Evolutionary conservation across 768 basidiomycete genomes (phyloP).

Genomic region (Mycena vitilis): DNA sequence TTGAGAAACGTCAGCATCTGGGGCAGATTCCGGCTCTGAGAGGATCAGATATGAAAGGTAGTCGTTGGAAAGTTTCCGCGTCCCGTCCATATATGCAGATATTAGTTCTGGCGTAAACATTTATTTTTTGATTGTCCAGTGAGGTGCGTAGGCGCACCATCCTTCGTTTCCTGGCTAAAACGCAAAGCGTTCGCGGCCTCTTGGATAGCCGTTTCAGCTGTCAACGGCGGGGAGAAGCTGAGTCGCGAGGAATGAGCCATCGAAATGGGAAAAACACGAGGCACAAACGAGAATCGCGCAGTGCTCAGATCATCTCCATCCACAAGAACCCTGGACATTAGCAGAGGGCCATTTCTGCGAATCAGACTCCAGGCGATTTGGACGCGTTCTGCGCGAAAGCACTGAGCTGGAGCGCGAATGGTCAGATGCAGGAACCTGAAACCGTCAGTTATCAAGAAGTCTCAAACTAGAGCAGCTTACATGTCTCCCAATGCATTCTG

Average conservation of each 20-base stretch:
- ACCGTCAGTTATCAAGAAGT: neutral
- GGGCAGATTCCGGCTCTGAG: slow-evolving; percentile 24
- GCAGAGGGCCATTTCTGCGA: slow-evolving; percentile 66
- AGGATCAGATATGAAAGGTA: slow-evolving; percentile 63
- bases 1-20: slow-evolving; percentile 24
- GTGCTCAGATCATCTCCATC: slow-evolving; percentile 49
- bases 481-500: slow-evolving; percentile 49
- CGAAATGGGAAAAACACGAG: neutral
- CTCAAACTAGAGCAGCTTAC: slow-evolving; percentile 35
- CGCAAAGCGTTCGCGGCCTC: slow-evolving; percentile 56
- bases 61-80: slow-evolving; percentile 63
- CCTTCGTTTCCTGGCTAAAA: slow-evolving; percentile 52
- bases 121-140: neutral
- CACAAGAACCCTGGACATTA: slow-evolving; percentile 56
- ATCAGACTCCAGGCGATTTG: slow-evolving; percentile 67
- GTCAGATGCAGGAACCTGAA: slow-evolving; percentile 24
- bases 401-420: slow-evolving; percentile 40
- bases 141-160: slow-evolving; percentile 47
- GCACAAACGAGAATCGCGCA: slow-evolving; percentile 63
- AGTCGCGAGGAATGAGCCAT: neutral
- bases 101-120: slow-evolving; percentile 53
- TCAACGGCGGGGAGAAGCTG: slow-evolving; percentile 57
- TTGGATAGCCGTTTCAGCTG: slow-evolving; percentile 50
- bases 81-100: slow-evolving; percentile 69
- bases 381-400: slow-evolving; percentile 50